phyloP scores from a whole-genome alignment of 129 eudicot genomes.

The Tagetes patula region DNA sequence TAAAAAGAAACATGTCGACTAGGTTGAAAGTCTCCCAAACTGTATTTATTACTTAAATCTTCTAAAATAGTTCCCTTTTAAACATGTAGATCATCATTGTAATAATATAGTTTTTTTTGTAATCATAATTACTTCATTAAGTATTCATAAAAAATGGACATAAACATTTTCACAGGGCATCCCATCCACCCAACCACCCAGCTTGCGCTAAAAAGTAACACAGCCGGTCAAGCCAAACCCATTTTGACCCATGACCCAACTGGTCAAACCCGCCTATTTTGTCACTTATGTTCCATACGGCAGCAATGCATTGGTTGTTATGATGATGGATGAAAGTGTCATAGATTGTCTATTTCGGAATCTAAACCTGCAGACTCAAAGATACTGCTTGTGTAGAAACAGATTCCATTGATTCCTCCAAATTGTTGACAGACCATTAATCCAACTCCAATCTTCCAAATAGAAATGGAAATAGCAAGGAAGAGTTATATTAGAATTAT shows the following conservation, averaged over 20 bases:
- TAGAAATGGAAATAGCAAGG: conserved; percentile 3
- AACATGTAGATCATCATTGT: neutral
- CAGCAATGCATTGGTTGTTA: neutral
- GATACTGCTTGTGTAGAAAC: conserved; percentile 58
- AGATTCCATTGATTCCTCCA: conserved; percentile 72
- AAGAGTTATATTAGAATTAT: conserved; percentile 9
- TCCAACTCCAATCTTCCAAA: conserved; percentile 59
- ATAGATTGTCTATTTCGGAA: neutral
- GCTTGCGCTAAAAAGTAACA: neutral
- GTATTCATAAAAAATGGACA: neutral
- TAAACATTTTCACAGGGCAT: neutral
- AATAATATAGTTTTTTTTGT: neutral
- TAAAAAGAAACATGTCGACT: neutral
- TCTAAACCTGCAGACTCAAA: conserved; percentile 59
- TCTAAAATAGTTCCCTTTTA: neutral
- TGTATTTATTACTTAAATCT: neutral
- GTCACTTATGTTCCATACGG: neutral
- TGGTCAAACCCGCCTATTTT: neutral
- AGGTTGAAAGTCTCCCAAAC: neutral
- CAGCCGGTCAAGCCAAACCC: neutral
- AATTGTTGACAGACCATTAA: conserved; percentile 67
- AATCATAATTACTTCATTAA: neutral
- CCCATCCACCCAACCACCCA: neutral
- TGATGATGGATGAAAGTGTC: neutral
- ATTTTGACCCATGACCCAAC: neutral